Conservation (phyloP, 371 early-diverging fungal genomes). For the Mortierella sp. region DNA sequence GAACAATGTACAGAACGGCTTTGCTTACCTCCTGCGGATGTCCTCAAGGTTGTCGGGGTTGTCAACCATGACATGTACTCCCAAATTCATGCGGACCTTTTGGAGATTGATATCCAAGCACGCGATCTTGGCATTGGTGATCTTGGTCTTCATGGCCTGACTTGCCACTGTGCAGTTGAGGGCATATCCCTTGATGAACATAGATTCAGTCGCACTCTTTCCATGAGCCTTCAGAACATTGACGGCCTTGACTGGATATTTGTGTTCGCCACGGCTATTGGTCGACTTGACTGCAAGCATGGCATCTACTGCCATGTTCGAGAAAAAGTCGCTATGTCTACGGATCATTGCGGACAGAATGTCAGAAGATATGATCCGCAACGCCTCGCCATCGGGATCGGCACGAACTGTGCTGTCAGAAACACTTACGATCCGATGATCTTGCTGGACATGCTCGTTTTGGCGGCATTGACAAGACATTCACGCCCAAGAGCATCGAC, state of each 20-base stretch:
- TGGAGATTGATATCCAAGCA: conserved; percentile 99
- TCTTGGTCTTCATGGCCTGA: conserved; percentile 94
- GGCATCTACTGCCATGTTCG: conserved; percentile 96
- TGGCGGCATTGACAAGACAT: conserved; percentile 95
- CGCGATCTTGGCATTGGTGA: conserved; percentile 96
- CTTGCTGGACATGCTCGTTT: conserved; percentile 99
- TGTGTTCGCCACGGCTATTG: conserved; percentile 86
- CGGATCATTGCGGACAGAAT: background rate
- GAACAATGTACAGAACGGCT: too few relatives aligned
- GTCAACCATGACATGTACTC: conserved; percentile 97
- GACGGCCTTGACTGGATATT: conserved; percentile 98
- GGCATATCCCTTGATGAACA: conserved; percentile 96
- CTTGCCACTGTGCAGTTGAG: conserved; percentile 98
- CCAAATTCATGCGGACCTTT: conserved; percentile 99
- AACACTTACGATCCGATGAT: conserved; percentile 91
- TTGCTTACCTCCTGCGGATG: conserved; percentile 87
- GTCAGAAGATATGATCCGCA: background rate
- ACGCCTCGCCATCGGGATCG: too few relatives aligned
- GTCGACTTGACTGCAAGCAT: conserved; percentile 93
- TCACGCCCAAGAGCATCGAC: conserved; percentile 95
- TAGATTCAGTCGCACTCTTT: conserved; percentile 92
- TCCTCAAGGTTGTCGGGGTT: conserved; percentile 98
- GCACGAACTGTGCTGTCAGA: too few relatives aligned
- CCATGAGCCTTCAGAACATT: conserved; percentile 99
- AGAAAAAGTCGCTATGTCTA: conserved; percentile 95